Evolutionary conservation across 257 asterid genomes (phyloP), one percentile per base, ranked within the genome.

Genomic region (Solanum corneliomulleri): DNA sequence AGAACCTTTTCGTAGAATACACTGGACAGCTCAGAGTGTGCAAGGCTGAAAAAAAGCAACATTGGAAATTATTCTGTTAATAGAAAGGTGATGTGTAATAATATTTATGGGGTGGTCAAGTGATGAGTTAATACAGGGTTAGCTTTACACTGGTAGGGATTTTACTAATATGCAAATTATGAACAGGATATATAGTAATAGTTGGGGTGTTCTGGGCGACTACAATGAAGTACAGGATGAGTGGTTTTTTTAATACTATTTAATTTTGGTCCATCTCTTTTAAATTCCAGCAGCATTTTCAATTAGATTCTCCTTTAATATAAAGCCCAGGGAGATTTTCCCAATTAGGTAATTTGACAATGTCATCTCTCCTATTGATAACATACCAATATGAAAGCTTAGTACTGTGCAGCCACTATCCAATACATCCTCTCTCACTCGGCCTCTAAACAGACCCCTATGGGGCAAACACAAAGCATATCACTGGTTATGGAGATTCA

Each of bases 1-100:
- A 96, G 99, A 92, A 96, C 97, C 93, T 94, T 96, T 95, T 96
- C 99, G 29, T 96, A 96, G 92, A 96, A 96, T 89, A 96, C 99
- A 49, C 56, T 93, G 89, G 98, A 96, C 86, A 96, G 86, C 93
- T 96, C 99, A 12, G 99, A 96, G 91, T 96, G 98, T 45, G 99
- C 99, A 86, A 96, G 99, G 88, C 99, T 96, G 96, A 89, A 90
- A 60, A 90, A 85, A 82, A 88, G 80, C 84, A 89, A 88, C 72
- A 58, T 37, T 60, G 86, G 33, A 58, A 49, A 75, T 58, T 9
- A 31, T 58, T 70, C 74, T 86, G 93, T 49, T 77, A 31, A 35
- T 42, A 74, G 29, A 23, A 31, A 31, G 42, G 27, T 31, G 45
- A 81, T 45, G 3, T 10, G 18, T 20, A 4, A 81, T 29, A 81